phyloP scores from a whole-genome alignment of 495 filamentous ascomycete species.

The Penicillium pancosmium region DNA sequence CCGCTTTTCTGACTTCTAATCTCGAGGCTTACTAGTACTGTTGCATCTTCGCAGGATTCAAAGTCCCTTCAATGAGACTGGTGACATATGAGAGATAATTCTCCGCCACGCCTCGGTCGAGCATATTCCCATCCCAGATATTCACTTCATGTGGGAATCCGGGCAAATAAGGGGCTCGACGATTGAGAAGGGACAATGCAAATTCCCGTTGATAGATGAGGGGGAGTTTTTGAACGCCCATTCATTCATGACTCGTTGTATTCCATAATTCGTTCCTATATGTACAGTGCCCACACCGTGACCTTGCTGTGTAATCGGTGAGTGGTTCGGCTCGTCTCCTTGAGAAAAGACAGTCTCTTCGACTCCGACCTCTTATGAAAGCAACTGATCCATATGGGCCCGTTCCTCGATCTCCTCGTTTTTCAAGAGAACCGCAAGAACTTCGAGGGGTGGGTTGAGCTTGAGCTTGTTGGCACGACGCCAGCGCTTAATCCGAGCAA shows the following conservation, averaged over 20 bases:
- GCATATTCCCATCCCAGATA: constrained; percentile 8
- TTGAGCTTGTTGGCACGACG: constrained; percentile 77
- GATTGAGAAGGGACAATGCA: background rate
- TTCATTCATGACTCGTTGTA: background rate
- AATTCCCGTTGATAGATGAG: background rate
- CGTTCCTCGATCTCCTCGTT: constrained; percentile 59
- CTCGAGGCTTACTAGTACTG: background rate
- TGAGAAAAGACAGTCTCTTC: background rate
- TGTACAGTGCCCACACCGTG: background rate
- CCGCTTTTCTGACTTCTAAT: background rate
- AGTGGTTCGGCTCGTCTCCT: too few relatives aligned
- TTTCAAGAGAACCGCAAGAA: constrained; percentile 81
- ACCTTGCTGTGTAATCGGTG: too few relatives aligned
- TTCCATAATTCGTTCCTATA: background rate
- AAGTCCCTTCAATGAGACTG: background rate
- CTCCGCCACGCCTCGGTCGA: background rate
- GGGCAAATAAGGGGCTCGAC: background rate
- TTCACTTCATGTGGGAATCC: background rate
- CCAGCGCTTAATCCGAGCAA: constrained; percentile 82
- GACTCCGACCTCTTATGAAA: constrained; percentile 46
- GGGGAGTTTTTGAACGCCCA: background rate
- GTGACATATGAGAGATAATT: background rate
- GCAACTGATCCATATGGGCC: constrained; percentile 80
- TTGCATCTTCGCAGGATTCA: background rate
- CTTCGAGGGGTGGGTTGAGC: constrained; percentile 85